Evolutionary conservation across 1,139 yeast genomes (phyloP), one percentile per base, ranked within the genome.

Genomic region (Kodamaea ohmeri): DNA sequence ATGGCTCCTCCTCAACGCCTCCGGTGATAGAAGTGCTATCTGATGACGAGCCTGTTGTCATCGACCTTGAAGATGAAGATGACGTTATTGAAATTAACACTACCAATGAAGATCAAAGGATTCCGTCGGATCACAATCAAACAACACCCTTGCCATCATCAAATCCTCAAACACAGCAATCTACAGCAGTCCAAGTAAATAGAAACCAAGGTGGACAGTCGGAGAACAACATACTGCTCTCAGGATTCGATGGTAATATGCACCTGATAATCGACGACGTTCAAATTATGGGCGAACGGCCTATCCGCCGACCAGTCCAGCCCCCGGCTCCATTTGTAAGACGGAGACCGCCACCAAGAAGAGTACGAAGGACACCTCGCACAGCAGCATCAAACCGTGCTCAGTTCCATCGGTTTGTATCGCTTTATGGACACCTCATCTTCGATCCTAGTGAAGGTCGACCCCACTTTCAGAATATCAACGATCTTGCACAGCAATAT

Each of bases 201-300:
- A n/a, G n/a, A n/a, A n/a, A n/a, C n/a, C n/a, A n/a, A n/a, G n/a
- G n/a, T n/a, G n/a, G n/a, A n/a, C n/a, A n/a, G n/a, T n/a, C n/a
- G n/a, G n/a, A n/a, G n/a, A n/a, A n/a, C n/a, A n/a, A n/a, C n/a
- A n/a, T n/a, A 11, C 33, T 26, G 4, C 19, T 24, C 24, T 12
- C 20, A 6, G 34, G 26, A 16, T 25, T 25, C 13, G 39, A 36
- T 19, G 32, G 32, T 34, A 29, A 21, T 4, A 4, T 31, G 13
- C 22, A 16, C n/a, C 25, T 25, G 21, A 24, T 35, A 4, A 25
- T 11, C 25, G 63, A 56, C 30, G 67, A 62, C 17, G 42, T 62
- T 6, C 52, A 61, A 40, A 60, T 64, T 6, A 46, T 60, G 9
- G 58, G 53, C 29, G 57, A 48, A 36, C 37, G 58, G n/a, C 55